These are phyloP conservation scores for Gliomastix tumulicola DNA, from an alignment of 2,329 filamentous ascomycete genomes.

Conservation along the genomic window DNA sequence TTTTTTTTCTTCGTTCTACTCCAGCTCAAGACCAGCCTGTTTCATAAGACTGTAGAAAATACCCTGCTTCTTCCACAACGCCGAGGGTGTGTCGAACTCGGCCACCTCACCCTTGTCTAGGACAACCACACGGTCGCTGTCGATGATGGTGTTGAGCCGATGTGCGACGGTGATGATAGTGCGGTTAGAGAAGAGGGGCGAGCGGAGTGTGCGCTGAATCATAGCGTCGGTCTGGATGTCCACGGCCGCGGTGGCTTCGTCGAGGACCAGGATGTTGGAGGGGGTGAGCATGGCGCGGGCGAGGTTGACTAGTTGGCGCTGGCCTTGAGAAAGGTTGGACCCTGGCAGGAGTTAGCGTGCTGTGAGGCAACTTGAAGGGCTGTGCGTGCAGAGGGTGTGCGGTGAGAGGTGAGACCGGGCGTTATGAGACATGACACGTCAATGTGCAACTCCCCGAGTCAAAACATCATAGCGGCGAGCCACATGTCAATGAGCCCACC, in stretches of 20 bases:
- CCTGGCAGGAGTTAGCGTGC: too few species aligned
- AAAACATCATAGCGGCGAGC: too few species aligned
- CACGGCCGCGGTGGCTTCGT: slow-evolving; percentile 84
- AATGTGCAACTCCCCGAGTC: too few species aligned
- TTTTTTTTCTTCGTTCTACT: slow-evolving; percentile 11
- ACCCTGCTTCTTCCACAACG: slow-evolving; percentile 65
- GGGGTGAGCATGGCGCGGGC: slow-evolving; percentile 91
- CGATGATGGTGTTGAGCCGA: slow-evolving; percentile 94
- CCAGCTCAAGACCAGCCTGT: slow-evolving; percentile 69
- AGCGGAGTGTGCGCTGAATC: slow-evolving; percentile 57
- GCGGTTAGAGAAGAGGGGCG: slow-evolving; percentile 71
- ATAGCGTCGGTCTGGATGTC: slow-evolving; percentile 63
- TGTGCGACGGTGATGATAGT: slow-evolving; percentile 99
- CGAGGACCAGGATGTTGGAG: slow-evolving; percentile 92
- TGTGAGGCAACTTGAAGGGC: too few species aligned
- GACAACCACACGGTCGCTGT: slow-evolving; percentile 84
- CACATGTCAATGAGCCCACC: too few species aligned
- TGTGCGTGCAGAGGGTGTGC: too few species aligned
- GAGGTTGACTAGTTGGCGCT: slow-evolving; percentile 88
- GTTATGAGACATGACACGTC: too few species aligned
- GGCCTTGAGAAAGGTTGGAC: slow-evolving; percentile 91
- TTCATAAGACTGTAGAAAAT: slow-evolving; percentile 86
- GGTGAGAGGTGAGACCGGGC: too few species aligned
- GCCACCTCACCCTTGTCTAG: slow-evolving; percentile 84
- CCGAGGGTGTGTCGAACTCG: slow-evolving; percentile 84